Evolutionary conservation across 768 basidiomycete genomes (phyloP).

Genomic region (Candolleomyces efflorescens): DNA sequence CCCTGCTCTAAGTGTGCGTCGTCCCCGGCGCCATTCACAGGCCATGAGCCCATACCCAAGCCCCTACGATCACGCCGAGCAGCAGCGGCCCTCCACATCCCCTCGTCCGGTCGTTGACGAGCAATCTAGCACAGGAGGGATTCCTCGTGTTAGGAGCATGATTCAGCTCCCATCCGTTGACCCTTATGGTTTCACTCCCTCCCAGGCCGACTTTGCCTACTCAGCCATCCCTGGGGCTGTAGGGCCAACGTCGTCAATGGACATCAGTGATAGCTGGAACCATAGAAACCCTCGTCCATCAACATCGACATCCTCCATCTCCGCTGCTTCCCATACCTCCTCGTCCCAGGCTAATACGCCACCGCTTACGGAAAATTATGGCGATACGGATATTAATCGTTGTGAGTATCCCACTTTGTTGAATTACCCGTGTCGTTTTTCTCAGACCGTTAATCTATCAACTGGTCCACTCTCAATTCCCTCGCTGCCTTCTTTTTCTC

Average conservation of each 20-base stretch:
- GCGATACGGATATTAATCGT: constrained; percentile 75
- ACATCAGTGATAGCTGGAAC: constrained; percentile 43
- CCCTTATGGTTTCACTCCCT: constrained; percentile 58
- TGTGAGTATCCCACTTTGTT: constrained; percentile 52
- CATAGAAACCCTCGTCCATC: constrained; percentile 64
- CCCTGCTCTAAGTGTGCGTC: constrained; percentile 60
- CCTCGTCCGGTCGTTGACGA: constrained; percentile 58
- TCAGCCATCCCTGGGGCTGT: constrained; percentile 51
- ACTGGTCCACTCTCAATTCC: neutral
- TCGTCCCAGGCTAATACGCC: constrained; percentile 82
- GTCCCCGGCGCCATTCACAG: constrained; percentile 77
- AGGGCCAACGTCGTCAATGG: constrained; percentile 40
- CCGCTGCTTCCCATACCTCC: constrained; percentile 70
- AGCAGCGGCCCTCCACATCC: constrained; percentile 66
- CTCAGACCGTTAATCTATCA: neutral
- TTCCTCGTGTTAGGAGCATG: constrained; percentile 81
- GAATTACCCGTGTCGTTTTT: constrained; percentile 4
- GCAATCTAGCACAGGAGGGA: constrained; percentile 31
- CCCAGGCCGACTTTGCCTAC: constrained; percentile 79
- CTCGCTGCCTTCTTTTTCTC: neutral
- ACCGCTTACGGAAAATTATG: constrained; percentile 64
- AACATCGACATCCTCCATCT: constrained; percentile 73
- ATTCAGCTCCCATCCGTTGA: constrained; percentile 75
- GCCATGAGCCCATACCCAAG: constrained; percentile 86
- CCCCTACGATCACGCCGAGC: constrained; percentile 67